phyloP scores from a whole-genome alignment of 352 stramenopile species.

The Globisporangium emineosum region DNA sequence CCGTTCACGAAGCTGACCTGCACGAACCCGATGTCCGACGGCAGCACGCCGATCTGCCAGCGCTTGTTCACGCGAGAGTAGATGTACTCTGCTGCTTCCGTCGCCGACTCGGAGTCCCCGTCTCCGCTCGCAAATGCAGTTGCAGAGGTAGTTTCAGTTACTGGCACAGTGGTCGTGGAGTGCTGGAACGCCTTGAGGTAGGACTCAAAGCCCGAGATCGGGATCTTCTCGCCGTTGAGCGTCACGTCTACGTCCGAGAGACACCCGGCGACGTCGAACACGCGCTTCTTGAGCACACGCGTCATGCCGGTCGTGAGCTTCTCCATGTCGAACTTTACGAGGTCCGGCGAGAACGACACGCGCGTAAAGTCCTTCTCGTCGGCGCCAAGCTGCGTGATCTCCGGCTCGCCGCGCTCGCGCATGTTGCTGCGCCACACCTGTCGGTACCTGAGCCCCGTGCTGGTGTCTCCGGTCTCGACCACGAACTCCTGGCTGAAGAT shows the following conservation, averaged over 20 bases:
- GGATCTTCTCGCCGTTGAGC: slow-evolving; percentile 86
- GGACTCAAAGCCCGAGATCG: slow-evolving; percentile 95
- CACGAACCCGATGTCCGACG: slow-evolving; percentile 90
- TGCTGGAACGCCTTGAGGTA: slow-evolving; percentile 92
- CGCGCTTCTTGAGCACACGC: slow-evolving; percentile 94
- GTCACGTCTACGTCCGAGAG: slow-evolving; percentile 92
- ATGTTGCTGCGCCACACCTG: slow-evolving; percentile 98
- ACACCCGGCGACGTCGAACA: slow-evolving; percentile 98
- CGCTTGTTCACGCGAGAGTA: slow-evolving; percentile 93
- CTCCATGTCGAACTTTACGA: slow-evolving; percentile 95
- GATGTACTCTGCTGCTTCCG: slow-evolving; percentile 75
- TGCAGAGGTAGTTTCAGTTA: neutral
- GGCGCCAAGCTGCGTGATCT: slow-evolving; percentile 76
- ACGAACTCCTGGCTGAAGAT: slow-evolving; percentile 99
- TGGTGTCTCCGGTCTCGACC: slow-evolving; percentile 96
- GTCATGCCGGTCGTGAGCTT: slow-evolving; percentile 93
- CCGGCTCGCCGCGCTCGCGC: slow-evolving; percentile 83
- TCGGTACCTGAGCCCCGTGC: slow-evolving; percentile 69
- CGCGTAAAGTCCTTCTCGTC: slow-evolving; percentile 94
- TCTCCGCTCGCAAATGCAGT: neutral
- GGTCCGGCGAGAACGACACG: slow-evolving; percentile 97
- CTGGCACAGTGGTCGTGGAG: slow-evolving; percentile 37
- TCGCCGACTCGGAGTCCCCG: slow-evolving; percentile 43
- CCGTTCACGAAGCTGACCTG: slow-evolving; percentile 99
- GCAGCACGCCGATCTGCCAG: slow-evolving; percentile 95